phyloP scores from a whole-genome alignment of 768 basidiomycete species.

The Phanerochaete sordida region DNA sequence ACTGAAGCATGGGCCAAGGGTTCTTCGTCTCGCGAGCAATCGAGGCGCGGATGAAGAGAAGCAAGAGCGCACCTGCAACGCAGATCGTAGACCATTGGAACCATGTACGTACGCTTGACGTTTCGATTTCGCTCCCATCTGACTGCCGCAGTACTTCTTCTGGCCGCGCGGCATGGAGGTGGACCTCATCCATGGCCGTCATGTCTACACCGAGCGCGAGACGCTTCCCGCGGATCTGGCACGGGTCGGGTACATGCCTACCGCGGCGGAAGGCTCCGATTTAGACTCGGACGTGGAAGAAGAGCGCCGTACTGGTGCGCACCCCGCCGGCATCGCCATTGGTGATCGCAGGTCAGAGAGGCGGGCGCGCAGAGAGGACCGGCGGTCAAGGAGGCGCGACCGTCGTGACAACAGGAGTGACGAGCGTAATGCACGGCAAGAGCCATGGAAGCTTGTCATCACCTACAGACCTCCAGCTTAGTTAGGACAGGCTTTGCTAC shows the following conservation, averaged over 20 bases:
- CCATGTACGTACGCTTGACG: conserved; percentile 31
- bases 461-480: conserved; percentile 2
- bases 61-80: conserved; percentile 36
- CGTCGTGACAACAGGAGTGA: conserved; percentile 1
- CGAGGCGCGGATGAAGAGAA: conserved; percentile 27
- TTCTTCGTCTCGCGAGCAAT: conserved; percentile 16
- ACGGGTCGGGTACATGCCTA: neutral
- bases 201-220: conserved; percentile 2
- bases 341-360: neutral
- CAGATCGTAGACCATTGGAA: conserved; percentile 51
- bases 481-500: no score
- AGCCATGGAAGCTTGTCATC: conserved; percentile 18
- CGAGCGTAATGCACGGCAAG: neutral
- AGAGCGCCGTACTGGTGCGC: neutral
- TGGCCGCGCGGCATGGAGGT: conserved; percentile 18
- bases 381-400: neutral
- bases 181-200: conserved; percentile 13
- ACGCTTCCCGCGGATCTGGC: conserved; percentile 3
- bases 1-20: no score
- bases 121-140: neutral
- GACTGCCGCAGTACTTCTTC: conserved; percentile 18
- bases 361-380: neutral
- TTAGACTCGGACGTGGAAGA: no score
- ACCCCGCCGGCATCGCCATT: no score
- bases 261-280: neutral